Base-by-base conservation (phyloP, 2,329 filamentous ascomycete genomes). In the Stemphylium beticola region DNA sequence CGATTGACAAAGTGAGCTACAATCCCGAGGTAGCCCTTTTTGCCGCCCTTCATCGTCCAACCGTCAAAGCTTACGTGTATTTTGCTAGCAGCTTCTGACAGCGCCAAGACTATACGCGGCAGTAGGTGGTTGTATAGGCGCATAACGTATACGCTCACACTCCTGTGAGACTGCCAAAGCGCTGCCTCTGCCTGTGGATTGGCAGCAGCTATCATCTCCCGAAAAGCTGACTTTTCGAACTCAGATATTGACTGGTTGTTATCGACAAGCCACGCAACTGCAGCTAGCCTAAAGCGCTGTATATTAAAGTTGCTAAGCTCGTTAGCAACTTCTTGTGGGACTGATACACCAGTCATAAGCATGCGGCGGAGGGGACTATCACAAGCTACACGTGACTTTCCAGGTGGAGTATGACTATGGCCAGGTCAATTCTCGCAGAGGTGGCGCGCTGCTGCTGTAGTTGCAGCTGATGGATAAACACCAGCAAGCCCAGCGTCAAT, bases 41-140 rank as follows among this genome's bases (percentile, higher is more conserved):
- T 53, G n/a, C 43, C 43, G 12, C 46, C 37, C 14, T 49, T 49
- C 17, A 17, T 49, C 29, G 36, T 49, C 44, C 22, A 47, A 11
- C 42, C 32, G 22, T 53, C 38, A 43, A 42, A 48, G 36, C 43
- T 47, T 42, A 53, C 22, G 32, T 48, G 43, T 22, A 53, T 42
- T 24, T 53, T 53, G 17, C 43, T 48, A 15, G 36, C 33, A 42
- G 43, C 50, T 29, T 24, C n/a, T 4, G 14, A 36, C n/a, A 48
- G 17, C 18, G 22, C 43, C n/a, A 14, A n/a, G 22, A 47, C 14
- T n/a, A 48, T 29, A 10, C 42, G 29, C 17, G 42, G 42, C 37
- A 36, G 8, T 20, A 53, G 12, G 6, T 29, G 26, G 12, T 33
- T 26, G 26, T 22, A 53, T 24, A 53, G 36, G 24, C 32, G 20